Evolutionary conservation across 202 grass and related monocot species (phyloP).

Genomic region (Cymbopogon flexuosus): DNA sequence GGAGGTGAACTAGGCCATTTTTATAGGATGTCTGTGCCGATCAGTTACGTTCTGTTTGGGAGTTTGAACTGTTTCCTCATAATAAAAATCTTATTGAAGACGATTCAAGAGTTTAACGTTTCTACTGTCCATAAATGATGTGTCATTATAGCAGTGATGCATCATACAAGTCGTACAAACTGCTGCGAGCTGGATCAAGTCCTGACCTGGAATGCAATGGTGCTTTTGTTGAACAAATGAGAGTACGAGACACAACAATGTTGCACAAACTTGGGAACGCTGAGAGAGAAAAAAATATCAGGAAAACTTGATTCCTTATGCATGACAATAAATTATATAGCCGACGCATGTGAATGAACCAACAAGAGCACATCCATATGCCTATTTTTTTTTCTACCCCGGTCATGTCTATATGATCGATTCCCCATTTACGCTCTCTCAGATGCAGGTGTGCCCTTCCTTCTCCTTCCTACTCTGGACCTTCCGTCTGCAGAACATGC

Average conservation of each 20-base stretch:
- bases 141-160: neutral
- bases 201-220: neutral
- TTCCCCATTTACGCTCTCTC: no score
- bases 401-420: no score
- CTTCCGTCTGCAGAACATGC: constrained; percentile 47
- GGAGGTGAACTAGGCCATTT: neutral
- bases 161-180: neutral
- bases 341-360: neutral
- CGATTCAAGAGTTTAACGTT: constrained; percentile 2
- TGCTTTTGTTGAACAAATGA: neutral
- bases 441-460: no score
- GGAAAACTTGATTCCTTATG: neutral
- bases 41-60: neutral
- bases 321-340: neutral
- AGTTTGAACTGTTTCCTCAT: constrained; percentile 5
- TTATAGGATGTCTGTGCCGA: neutral
- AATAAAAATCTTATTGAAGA: neutral
- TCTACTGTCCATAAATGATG: neutral
- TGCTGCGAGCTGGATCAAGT: neutral
- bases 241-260: neutral
- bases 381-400: no score
- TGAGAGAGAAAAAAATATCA: neutral
- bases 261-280: neutral
- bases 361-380: neutral
- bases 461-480: neutral